Evolutionary conservation across 306 rosid genomes (phyloP), one percentile per base, ranked within the genome.

Genomic region (Glycine latifolia): DNA sequence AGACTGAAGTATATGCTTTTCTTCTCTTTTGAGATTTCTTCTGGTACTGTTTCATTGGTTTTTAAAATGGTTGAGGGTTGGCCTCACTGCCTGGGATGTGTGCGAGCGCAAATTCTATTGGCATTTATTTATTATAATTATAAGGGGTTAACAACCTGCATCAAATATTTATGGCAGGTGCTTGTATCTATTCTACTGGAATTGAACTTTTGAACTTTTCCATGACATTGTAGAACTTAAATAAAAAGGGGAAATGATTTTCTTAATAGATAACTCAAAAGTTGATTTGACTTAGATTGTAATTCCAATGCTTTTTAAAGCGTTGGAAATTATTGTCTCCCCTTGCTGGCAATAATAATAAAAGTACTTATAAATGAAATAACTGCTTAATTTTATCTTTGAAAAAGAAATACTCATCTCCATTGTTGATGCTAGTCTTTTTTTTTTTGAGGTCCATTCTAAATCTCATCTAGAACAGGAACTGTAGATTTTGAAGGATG

Each of bases 11-110:
- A 81, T 76, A 84, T 90, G 88, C 81, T 88, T 78, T 85, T 81
- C 70, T 86, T 79, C 31, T 26, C 31, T 26, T 26, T 26, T 26
- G 31, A 26, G 31, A 26, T 26, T 26, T 26, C 91, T 76, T 89
- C 91, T 89, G 92, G 87, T 90, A 81, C 91, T 89, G 89, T 89
- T 87, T 33, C 67, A 62, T 89, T 81, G 85, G 85, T 85, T 85
- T 81, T 26, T 26, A 26, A 26, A 26, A 84, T 87, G 83, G 86
- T 90, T 90, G 94, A 87, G 88, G 89, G 84, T 87, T 92, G 89
- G 89, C 90, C 84, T 85, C 54, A 26, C 89, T 86, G 7, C n/a
- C 7, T 87, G 85, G 85, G 84, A 84, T 87, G 93, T 80, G 81
- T 43, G 31, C 31, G 31, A 0, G 31, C 31, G 0, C 31, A 26